Evolutionary conservation across 139 green algal species (phyloP), one percentile per base, ranked within the genome.

Genomic region (Tetradesmus lagerheimii): DNA sequence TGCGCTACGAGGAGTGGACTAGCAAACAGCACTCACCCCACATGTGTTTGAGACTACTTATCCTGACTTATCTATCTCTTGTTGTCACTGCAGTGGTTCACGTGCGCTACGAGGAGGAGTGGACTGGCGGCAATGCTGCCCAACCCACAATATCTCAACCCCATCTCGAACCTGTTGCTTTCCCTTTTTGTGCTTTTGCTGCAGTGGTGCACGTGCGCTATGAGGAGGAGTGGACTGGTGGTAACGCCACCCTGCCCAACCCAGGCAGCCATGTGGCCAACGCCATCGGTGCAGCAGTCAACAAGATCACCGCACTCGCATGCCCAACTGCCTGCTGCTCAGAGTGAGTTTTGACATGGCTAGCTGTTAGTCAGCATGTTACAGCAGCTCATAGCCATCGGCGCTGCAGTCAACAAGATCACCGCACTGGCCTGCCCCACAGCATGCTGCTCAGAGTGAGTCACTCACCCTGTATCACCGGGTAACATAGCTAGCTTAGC

Each of bases 311-410:
- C 27, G 41, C 23, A 4, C 41, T 34, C 9, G 35, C 14, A 29
- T 88, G 83, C 83, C 83, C 83, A 38, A 88, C 83, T 38, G 45
- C 75, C 34, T 88, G 83, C 83, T 88, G 83, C 83, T 43, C 29
- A 3, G 81, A 87, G 81, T 87, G 53, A 87, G 81, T 87, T n/a
- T n/a, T n/a, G n/a, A n/a, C n/a, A n/a, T n/a, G n/a, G n/a, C n/a
- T n/a, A n/a, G n/a, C n/a, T n/a, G n/a, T n/a, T n/a, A n/a, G n/a
- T n/a, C n/a, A n/a, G n/a, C n/a, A n/a, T n/a, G n/a, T n/a, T n/a
- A n/a, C n/a, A n/a, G n/a, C n/a, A n/a, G n/a, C n/a, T n/a, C n/a
- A n/a, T n/a, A n/a, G n/a, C n/a, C n/a, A n/a, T n/a, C n/a, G n/a
- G n/a, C n/a, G n/a, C n/a, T n/a, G n/a, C n/a, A n/a, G n/a, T n/a